Conservation (phyloP, 208 protist genomes). For the Tritrichomonas musculus region DNA sequence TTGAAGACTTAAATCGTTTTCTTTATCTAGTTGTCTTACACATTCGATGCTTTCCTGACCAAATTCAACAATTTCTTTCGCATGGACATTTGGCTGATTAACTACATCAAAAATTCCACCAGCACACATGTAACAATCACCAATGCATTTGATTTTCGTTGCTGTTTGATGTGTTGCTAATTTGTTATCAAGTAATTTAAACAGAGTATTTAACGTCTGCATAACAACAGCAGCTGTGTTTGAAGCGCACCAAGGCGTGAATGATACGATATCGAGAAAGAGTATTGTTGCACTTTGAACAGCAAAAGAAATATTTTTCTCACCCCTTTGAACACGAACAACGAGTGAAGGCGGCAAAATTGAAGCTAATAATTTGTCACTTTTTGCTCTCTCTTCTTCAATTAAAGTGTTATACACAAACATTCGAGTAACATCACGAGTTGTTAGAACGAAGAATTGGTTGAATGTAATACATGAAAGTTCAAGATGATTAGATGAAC, state of each 20-base stretch:
- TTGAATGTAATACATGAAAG: neutral
- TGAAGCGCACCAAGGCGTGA: neutral
- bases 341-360: neutral
- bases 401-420: neutral
- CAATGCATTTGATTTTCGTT: conserved; percentile 22
- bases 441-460: neutral
- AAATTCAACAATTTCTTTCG: neutral
- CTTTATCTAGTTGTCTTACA: neutral
- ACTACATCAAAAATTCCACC: conserved; percentile 3
- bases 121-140: conserved; percentile 27
- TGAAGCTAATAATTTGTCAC: neutral
- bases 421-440: neutral
- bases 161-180: neutral
- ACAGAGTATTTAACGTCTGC: neutral
- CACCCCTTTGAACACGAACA: neutral
- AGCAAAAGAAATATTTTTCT: neutral
- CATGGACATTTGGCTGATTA: neutral
- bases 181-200: neutral
- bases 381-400: neutral
- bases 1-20: neutral
- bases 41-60: neutral
- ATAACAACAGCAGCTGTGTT: neutral
- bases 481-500: too few relatives aligned
- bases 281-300: neutral
- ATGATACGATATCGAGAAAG: neutral